Percentiles rank a stretch among this genome's conserved stretches.
Conservation (phyloP, 106 monocot genomes). For the Dendrobium huoshanense region DNA sequence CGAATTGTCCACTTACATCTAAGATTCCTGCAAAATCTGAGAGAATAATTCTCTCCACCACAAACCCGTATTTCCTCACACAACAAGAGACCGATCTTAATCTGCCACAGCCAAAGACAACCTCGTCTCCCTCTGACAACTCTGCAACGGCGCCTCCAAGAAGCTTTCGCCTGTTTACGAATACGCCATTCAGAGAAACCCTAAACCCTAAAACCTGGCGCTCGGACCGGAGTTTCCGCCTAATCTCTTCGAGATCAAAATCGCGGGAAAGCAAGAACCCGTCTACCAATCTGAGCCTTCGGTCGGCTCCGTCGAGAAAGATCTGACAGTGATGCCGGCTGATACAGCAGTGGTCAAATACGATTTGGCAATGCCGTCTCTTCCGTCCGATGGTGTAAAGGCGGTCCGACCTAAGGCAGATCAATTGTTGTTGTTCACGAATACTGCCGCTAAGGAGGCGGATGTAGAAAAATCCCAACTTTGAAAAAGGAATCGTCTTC, state of each 20-base stretch:
- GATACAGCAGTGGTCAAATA: conserved; percentile 20
- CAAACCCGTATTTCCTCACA: conserved; percentile 29
- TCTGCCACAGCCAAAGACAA: conserved; percentile 29
- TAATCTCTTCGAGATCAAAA: conserved; percentile 20
- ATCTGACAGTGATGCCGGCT: conserved; percentile 61
- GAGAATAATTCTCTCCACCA: conserved; percentile 46
- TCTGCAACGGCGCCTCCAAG: conserved; percentile 22
- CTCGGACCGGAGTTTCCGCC: background rate
- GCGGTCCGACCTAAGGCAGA: conserved; percentile 41
- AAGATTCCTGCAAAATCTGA: background rate
- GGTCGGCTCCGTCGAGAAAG: conserved; percentile 34
- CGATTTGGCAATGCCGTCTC: conserved; percentile 27
- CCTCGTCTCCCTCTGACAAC: conserved; percentile 46
- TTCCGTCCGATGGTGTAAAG: conserved; percentile 59
- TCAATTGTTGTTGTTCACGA: background rate
- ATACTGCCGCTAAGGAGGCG: conserved; percentile 17
- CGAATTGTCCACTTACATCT: background rate
- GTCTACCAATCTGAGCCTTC: conserved; percentile 39
- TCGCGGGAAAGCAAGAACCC: conserved; percentile 24
- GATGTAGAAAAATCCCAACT: conserved; percentile 23
- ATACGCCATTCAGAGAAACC: conserved; percentile 46
- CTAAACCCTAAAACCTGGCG: background rate
- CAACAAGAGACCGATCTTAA: background rate
- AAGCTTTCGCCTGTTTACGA: conserved; percentile 49
- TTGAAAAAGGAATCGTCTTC: background rate